Base-by-base conservation (phyloP, 2,329 filamentous ascomycete species). In the Aspergillus sergii region DNA sequence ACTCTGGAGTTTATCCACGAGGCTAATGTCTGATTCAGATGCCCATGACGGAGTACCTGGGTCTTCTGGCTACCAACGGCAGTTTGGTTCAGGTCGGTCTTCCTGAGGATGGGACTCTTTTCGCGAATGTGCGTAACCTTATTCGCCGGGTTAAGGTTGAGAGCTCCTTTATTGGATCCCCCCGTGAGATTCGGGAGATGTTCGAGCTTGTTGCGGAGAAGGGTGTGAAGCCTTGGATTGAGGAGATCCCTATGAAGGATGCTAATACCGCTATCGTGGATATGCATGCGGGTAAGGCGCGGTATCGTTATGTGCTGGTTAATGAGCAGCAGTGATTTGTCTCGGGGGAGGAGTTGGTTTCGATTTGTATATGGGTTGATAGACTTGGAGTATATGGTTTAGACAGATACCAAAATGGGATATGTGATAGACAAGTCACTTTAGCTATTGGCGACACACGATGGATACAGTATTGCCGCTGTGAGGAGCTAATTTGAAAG, bases 81-180 rank as follows among this genome's bases (percentile, higher is more conserved):
- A 82, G 81, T 14, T 85, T 91, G 64, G 83, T 90, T 57, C 88
- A 91, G 74, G 83, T 92, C 50, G 89, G 89, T 63, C 82, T 85
- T 1, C 89, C 90, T 1, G 90, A 92, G 65, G 85, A 85, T 59
- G 75, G 76, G 5, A 66, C 73, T 7, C 85, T 86, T 14, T 75
- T 77, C 1, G 83, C 90, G 64, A 83, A 81, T 59, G 84, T 85
- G 5, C 85, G 86, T 67, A 76, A 81, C 1, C 77, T 92, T 58
- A 85, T 90, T 56, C 76, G 72, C n/a, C 87, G 84, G 2, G 67
- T 81, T 39, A 84, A 81, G 70, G 72, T 88, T 21, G 79, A 79
- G 14, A 86, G 85, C n/a, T 80, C 76, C 9, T 64, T 75, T 16
- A 76, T 81, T 55, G 80, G 80, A 14, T 74, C 74, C 32, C 79